These are phyloP conservation scores for Polysphondylium violaceum DNA, from an alignment of 78 protist genomes.

Conservation along the genomic window DNA sequence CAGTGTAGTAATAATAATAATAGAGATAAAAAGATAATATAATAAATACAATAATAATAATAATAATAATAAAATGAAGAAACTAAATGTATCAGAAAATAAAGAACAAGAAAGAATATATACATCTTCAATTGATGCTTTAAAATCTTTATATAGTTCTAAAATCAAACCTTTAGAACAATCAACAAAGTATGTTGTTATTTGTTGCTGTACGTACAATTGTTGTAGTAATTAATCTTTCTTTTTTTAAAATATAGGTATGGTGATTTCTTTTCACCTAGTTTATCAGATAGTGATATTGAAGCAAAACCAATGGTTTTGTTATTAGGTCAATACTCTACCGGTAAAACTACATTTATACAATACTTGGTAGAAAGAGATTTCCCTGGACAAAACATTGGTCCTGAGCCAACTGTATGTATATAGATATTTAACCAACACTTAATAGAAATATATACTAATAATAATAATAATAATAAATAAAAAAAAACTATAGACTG, in stretches of 20 bases:
- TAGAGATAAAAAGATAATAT: no score
- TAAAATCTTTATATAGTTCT: constrained; percentile 17
- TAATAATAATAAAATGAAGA: constrained; percentile 24
- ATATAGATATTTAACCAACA: background rate
- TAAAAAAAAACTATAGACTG: constrained; percentile 73
- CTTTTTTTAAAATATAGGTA: background rate
- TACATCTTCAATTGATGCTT: constrained; percentile 62
- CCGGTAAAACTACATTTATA: constrained; percentile 86
- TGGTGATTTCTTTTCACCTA: constrained; percentile 62
- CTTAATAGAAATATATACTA: background rate
- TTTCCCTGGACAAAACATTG: constrained; percentile 77
- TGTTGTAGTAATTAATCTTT: background rate
- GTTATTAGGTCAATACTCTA: constrained; percentile 91
- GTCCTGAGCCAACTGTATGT: constrained; percentile 94
- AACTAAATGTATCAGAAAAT: constrained; percentile 49
- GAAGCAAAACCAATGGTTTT: constrained; percentile 87
- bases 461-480: background rate
- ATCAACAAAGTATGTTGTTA: constrained; percentile 27
- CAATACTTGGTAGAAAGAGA: constrained; percentile 58
- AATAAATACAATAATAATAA: background rate
- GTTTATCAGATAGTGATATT: constrained; percentile 76
- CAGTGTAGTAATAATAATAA: no score
- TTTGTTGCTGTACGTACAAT: background rate
- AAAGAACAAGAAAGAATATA: constrained; percentile 34
- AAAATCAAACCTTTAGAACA: constrained; percentile 69